Percentiles rank a stretch among this genome's conserved stretches.
phyloP scores from a whole-genome alignment of 73 alveolate genomes.

The Paramecium biaurelia region DNA sequence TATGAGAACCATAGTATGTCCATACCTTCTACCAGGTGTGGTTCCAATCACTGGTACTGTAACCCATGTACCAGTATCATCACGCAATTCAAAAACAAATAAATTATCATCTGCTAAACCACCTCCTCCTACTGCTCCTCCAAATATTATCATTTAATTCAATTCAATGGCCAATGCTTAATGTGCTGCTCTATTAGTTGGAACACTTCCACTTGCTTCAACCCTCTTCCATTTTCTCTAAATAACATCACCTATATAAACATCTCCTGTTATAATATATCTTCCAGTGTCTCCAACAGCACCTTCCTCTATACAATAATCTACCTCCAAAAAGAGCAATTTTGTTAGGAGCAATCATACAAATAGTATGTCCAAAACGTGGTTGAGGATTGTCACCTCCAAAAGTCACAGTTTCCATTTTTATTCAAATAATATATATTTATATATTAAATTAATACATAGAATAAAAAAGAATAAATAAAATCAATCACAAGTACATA shows the following conservation, averaged over 20 bases:
- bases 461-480: background rate
- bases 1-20: conserved; percentile 93
- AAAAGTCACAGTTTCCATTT: background rate
- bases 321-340: conserved; percentile 82
- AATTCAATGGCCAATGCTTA: conserved; percentile 61
- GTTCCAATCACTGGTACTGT: conserved; percentile 98
- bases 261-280: conserved; percentile 98
- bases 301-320: conserved; percentile 43
- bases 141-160: conserved; percentile 90
- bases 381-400: conserved; percentile 33
- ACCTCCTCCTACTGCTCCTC: conserved; percentile 99
- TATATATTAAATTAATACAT: background rate
- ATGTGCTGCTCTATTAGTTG: conserved; percentile 69
- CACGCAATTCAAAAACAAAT: conserved; percentile 80
- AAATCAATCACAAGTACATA: conserved; percentile 6
- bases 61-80: conserved; percentile 94
- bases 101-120: conserved; percentile 90
- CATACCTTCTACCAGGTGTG: conserved; percentile 99
- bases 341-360: conserved; percentile 82
- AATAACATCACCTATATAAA: conserved; percentile 80
- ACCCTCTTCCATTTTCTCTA: conserved; percentile 77
- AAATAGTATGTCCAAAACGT: conserved; percentile 97
- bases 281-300: conserved; percentile 95
- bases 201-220: conserved; percentile 72
- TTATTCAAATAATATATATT: background rate